Evolutionary conservation across 208 protist species (phyloP), one percentile per base, ranked within the genome.

Genomic region (Acanthamoeba royreba): DNA sequence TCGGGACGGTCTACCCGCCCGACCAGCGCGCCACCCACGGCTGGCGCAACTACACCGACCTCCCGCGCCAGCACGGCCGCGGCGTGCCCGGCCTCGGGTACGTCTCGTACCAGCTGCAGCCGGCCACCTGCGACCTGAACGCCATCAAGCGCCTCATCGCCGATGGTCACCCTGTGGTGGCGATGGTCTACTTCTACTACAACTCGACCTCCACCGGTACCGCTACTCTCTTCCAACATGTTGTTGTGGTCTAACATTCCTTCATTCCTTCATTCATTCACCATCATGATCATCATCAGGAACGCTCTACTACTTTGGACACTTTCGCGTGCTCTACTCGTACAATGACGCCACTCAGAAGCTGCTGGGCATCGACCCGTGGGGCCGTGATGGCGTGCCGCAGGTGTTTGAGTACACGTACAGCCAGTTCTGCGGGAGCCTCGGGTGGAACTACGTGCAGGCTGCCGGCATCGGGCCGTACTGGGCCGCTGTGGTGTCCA

Each of bases 371-470:
- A 19, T 81, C 38, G 69, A 81, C 69, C 69, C 69, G 40, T 81
- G 69, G 69, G 69, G 69, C 40, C 69, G 69, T 2, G 69, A 81
- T 35, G 69, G 40, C 69, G 69, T 81, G 11, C 69, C 69, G 40
- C 15, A 33, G 2, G 69, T 81, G 4, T 81, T 81, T 42, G 33
- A 9, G 22, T 81, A 81, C 69, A 40, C 38, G 40, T 81, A 81
- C 40, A 49, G 38, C 69, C 38, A 81, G 38, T 81, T 81, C 69
- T 81, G 69, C 40, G 69, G 69, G 40, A 7, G 40, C 4, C 69
- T 81, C 13, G 69, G 69, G 13, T 81, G 69, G 69, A 81, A 81
- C 69, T 81, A 81, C 69, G 69, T 81, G 38, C 69, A 81, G 69
- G 40, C 69, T 22, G 43, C 69, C 13, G 69, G 69, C 40, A 4